Percentiles rank a stretch among this genome's conserved stretches.
phyloP scores from a whole-genome alignment of 805 yeast genomes.

The Saturnispora mendoncae region DNA sequence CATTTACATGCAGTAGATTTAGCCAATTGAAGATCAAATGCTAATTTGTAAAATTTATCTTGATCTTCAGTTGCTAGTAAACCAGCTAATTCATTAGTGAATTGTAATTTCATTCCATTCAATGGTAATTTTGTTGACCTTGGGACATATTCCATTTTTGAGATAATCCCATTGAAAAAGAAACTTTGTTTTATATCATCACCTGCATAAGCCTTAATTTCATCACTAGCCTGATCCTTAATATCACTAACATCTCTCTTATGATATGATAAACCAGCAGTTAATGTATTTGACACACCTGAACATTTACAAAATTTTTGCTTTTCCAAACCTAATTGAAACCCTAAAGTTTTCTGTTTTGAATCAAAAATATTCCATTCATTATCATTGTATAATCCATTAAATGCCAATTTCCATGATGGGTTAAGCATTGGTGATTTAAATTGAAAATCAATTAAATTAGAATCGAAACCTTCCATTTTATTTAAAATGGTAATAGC shows the following conservation, averaged over 20 bases:
- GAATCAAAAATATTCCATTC: slow-evolving; percentile 4
- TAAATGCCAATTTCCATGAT: slow-evolving; percentile 38
- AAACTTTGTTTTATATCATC: slow-evolving; percentile 51
- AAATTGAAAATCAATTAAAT: slow-evolving; percentile 42
- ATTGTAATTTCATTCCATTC: slow-evolving; percentile 34
- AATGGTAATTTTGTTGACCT: slow-evolving; percentile 35
- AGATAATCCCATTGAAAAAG: slow-evolving; percentile 34
- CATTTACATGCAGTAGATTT: slow-evolving; percentile 36
- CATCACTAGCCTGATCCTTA: slow-evolving; percentile 45
- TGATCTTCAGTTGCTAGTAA: slow-evolving; percentile 12
- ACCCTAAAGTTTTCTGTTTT: slow-evolving; percentile 41
- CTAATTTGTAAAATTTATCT: slow-evolving; percentile 32
- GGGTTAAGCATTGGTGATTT: slow-evolving; percentile 38
- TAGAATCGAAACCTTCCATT: slow-evolving; percentile 43
- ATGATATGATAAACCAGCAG: slow-evolving; percentile 49
- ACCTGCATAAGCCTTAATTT: slow-evolving; percentile 51
- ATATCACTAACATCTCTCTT: slow-evolving; percentile 48
- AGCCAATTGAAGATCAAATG: slow-evolving; percentile 25
- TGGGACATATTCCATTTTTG: slow-evolving; percentile 34
- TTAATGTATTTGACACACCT: slow-evolving; percentile 16
- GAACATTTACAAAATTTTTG: slow-evolving; percentile 12
- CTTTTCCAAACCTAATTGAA: slow-evolving; percentile 41
- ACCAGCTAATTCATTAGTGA: slow-evolving; percentile 40
- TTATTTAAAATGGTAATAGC: slow-evolving; percentile 39
- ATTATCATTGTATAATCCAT: slow-evolving; percentile 15